Evolutionary conservation across 108 stramenopile genomes (phyloP).

Genomic region (Cafeteria roenbergensis): DNA sequence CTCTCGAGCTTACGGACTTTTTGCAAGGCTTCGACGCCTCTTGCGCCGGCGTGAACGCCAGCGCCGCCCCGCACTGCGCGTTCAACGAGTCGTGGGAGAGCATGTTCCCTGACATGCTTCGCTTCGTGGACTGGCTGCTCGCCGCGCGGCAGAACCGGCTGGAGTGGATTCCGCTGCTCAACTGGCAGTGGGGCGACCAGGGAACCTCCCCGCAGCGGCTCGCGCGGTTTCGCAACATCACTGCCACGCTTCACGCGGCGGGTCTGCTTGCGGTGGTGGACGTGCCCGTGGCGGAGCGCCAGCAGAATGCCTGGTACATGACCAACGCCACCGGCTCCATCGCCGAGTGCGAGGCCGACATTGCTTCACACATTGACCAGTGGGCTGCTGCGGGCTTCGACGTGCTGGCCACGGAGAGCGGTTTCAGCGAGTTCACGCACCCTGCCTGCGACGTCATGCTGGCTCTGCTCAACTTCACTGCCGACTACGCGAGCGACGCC

Average conservation of each 20-base stretch:
- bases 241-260: slow-evolving; percentile 11
- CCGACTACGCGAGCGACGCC: slow-evolving; percentile 10
- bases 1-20: slow-evolving; percentile 23
- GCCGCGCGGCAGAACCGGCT: slow-evolving; percentile 19
- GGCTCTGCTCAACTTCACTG: slow-evolving; percentile 12
- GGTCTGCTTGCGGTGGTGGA: slow-evolving; percentile 21
- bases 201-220: slow-evolving; percentile 4
- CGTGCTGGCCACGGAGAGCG: slow-evolving; percentile 24
- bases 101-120: slow-evolving; percentile 16
- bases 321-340: background rate
- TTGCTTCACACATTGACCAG: background rate
- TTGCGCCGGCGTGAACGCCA: no score
- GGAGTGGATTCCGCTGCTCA: slow-evolving; percentile 22
- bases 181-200: slow-evolving; percentile 12
- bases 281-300: slow-evolving; percentile 14
- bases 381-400: slow-evolving; percentile 20
- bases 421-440: slow-evolving; percentile 25
- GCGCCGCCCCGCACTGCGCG: background rate
- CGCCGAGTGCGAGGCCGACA: background rate
- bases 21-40: slow-evolving; percentile 25
- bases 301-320: slow-evolving; percentile 31
- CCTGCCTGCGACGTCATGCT: slow-evolving; percentile 23
- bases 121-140: slow-evolving; percentile 19
- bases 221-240: slow-evolving; percentile 4
- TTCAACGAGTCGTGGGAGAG: slow-evolving; percentile 17